Conservation (phyloP, 306 rosid genomes). For the Medicago ruthenica region DNA sequence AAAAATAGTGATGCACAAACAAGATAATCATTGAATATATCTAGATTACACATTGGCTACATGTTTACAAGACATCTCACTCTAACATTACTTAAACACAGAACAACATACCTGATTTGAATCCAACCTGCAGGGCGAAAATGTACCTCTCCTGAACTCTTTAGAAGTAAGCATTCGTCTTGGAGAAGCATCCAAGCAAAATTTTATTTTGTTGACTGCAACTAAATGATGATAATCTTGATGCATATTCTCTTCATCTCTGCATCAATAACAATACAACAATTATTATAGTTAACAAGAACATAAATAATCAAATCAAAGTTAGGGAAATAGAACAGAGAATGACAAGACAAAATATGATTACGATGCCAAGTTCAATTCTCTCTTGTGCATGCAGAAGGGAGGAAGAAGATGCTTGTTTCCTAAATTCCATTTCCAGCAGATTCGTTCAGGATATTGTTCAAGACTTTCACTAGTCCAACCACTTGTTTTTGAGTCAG, state of each 20-base stretch:
- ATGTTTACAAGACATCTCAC: neutral
- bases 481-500: constrained; percentile 66
- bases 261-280: constrained; percentile 41
- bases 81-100: neutral
- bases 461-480: constrained; percentile 62
- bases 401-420: constrained; percentile 52
- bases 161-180: constrained; percentile 65
- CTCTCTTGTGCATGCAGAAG: constrained; percentile 77
- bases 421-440: constrained; percentile 69
- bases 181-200: constrained; percentile 85
- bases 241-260: constrained; percentile 53
- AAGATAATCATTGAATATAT: constrained; percentile 9
- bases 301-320: constrained; percentile 21
- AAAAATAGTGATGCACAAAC: constrained; percentile 2
- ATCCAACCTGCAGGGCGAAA: constrained; percentile 72
- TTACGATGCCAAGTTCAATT: constrained; percentile 64
- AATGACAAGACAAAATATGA: constrained; percentile 38
- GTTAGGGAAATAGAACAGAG: constrained; percentile 29
- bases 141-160: constrained; percentile 63
- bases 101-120: constrained; percentile 71
- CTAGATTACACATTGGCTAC: neutral
- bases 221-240: constrained; percentile 59
- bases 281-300: constrained; percentile 27
- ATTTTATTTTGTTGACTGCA: constrained; percentile 50
- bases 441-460: constrained; percentile 63